Percentiles rank a stretch among this genome's conserved stretches.
Evolutionary conservation across 805 yeast genomes (phyloP).

Genomic region (Pichia nakasei): DNA sequence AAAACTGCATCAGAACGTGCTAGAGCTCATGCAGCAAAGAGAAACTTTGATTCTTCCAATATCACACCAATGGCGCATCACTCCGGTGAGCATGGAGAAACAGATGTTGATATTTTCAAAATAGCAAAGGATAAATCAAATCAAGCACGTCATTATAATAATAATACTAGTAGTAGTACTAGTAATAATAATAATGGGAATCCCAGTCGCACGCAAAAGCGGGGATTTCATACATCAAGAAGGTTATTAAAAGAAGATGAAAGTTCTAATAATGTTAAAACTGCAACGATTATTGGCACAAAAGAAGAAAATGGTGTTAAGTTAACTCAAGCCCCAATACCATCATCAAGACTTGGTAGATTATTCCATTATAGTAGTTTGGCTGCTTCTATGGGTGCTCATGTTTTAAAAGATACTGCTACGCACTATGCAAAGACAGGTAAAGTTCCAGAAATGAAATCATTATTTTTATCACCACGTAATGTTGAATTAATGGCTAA

Average conservation of each 20-base stretch:
- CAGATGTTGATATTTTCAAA: slow-evolving; percentile 24
- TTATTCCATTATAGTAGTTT: slow-evolving; percentile 87
- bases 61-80: slow-evolving; percentile 4
- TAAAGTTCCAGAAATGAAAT: slow-evolving; percentile 39
- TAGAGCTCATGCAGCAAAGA: slow-evolving; percentile 11
- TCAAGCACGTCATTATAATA: slow-evolving; percentile 5
- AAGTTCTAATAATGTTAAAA: not conserved
- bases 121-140: slow-evolving; percentile 26
- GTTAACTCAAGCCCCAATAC: slow-evolving; percentile 64
- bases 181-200: not conserved
- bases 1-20: slow-evolving; percentile 19
- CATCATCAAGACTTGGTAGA: slow-evolving; percentile 78
- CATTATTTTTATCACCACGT: slow-evolving; percentile 63
- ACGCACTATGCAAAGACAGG: slow-evolving; percentile 49
- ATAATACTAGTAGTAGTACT: not conserved
- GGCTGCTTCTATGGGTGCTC: slow-evolving; percentile 86
- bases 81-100: slow-evolving; percentile 1
- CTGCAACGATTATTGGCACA: slow-evolving; percentile 20
- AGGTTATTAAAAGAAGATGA: not conserved
- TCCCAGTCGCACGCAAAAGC: slow-evolving; percentile 6
- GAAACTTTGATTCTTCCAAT: slow-evolving; percentile 12
- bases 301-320: slow-evolving; percentile 33
- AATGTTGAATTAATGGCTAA: slow-evolving; percentile 84
- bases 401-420: slow-evolving; percentile 72
- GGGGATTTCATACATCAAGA: slow-evolving; percentile 9